Base-by-base conservation (phyloP, 2,329 filamentous ascomycete species). In the Beauveria sp. region DNA sequence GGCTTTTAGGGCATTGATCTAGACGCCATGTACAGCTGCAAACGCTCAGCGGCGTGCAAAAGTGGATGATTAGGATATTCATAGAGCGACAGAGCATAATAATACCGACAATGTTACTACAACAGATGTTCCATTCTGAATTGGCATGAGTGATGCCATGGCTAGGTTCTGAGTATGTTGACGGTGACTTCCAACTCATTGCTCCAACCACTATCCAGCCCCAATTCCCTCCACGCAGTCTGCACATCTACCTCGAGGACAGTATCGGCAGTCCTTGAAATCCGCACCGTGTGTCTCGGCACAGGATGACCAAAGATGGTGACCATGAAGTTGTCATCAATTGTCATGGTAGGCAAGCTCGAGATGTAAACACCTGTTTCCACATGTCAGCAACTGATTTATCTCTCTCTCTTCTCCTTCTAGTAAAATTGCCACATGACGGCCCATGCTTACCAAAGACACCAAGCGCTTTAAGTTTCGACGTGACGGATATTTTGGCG, bases 381-480 rank as follows among this genome's bases (percentile, higher is more conserved):
- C 5, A 41, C 14, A 48, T 26, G 16, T 37, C 22, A 40, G 14
- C 7, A 5, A 34, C 12, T 37, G 8, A 8, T 10, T 22, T n/a
- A 3, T 41, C 18, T 14, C 40, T 40, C 3, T 18, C 6, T 16
- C 34, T 40, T 12, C 34, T 43, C 28, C 16, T 28, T 28, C 24
- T n/a, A 7, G 3, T 16, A n/a, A 28, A 24, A 14, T 50, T 28
- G 26, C 24, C 20, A 12, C 12, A 24, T 14, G 5, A 8, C 43
- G n/a, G 30, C 22, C 18, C 30, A n/a, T 14, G 67, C 80, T 67
- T 77, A 84, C 89, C 90, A 20, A 91, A 78, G 22, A 80, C 80
- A 0, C 93, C 93, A 1, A 97, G 75, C 0, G 92, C 92, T 71
- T 96, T 97, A 47, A 97, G 70, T 16, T 81, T 83, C 1, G 88